Percentiles rank a stretch among this genome's conserved stretches.
phyloP scores from a whole-genome alignment of 169 alveolate species.

The Eimeria necatrix region DNA sequence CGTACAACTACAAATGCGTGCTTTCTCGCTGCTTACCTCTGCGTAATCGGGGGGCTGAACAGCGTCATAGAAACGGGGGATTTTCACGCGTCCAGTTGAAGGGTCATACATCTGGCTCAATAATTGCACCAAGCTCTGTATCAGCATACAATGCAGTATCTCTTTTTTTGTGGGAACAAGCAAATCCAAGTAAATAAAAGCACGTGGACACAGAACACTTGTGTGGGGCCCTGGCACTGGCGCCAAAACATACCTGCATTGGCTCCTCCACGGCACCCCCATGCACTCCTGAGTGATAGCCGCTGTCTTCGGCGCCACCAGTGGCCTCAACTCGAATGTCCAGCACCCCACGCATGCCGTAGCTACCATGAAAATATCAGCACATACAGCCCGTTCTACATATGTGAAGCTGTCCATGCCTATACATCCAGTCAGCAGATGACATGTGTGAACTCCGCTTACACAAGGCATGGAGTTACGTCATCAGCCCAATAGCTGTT shows the following conservation, averaged over 20 bases:
- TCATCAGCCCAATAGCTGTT: slow-evolving; percentile 84
- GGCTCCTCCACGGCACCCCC: slow-evolving; percentile 84
- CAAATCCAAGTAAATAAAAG: background rate
- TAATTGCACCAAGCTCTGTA: slow-evolving; percentile 68
- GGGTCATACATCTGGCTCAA: slow-evolving; percentile 60
- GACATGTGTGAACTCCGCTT: slow-evolving; percentile 12
- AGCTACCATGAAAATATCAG: slow-evolving; percentile 22
- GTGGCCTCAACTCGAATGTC: slow-evolving; percentile 78
- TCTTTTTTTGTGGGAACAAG: background rate
- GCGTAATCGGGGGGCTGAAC: slow-evolving; percentile 47
- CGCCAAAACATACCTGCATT: slow-evolving; percentile 61
- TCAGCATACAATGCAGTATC: slow-evolving; percentile 6
- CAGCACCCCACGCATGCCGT: slow-evolving; percentile 84
- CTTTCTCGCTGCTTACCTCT: slow-evolving; percentile 29
- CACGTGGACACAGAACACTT: background rate
- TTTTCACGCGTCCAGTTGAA: slow-evolving; percentile 61
- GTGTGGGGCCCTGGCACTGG: background rate
- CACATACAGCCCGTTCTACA: background rate
- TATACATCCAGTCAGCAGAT: background rate
- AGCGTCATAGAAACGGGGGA: slow-evolving; percentile 75
- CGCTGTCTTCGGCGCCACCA: slow-evolving; percentile 63
- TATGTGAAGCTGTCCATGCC: background rate
- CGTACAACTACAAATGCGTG: background rate
- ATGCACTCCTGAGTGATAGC: slow-evolving; percentile 81
- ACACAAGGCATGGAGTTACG: slow-evolving; percentile 82